Evolutionary conservation across 176 grass and related monocot species (phyloP).

Genomic region (Avena insularis): DNA sequence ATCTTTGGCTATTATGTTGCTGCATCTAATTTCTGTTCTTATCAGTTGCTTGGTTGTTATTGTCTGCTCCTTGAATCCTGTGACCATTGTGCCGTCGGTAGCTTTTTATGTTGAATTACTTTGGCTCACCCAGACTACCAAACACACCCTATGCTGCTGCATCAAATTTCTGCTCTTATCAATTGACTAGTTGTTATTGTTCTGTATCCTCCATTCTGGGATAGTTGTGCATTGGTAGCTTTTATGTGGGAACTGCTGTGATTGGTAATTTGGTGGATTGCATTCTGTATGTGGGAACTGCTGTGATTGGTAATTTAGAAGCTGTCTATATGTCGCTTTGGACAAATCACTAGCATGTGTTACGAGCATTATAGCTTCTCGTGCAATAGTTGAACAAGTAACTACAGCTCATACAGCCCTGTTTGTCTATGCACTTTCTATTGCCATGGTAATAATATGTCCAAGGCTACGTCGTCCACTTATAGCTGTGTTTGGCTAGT

Average conservation of each 20-base stretch:
- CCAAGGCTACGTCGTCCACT: slow-evolving; percentile 34
- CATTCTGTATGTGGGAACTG: not conserved
- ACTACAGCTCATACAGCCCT: not conserved
- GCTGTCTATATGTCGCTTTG: not conserved
- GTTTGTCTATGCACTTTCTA: not conserved
- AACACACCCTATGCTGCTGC: too few species aligned
- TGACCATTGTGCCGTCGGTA: not conserved
- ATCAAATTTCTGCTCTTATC: too few species aligned
- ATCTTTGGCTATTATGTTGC: slow-evolving; percentile 12
- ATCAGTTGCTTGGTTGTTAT: not conserved
- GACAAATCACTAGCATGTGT: not conserved
- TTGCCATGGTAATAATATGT: slow-evolving; percentile 44
- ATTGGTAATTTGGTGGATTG: too few species aligned
- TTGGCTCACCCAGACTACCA: too few species aligned
- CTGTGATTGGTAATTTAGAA: not conserved
- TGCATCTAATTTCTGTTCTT: not conserved
- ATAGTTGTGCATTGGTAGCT: not conserved
- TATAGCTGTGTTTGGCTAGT: slow-evolving; percentile 11
- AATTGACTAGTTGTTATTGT: not conserved
- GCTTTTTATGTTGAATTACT: too few species aligned
- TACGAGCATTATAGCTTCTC: not conserved
- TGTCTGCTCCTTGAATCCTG: not conserved
- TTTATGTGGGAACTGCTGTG: too few species aligned
- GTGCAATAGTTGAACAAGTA: not conserved
- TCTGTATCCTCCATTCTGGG: not conserved